Base-by-base conservation (phyloP, 1,284 basidiomycete genomes). In the Xerocomus subilludens region DNA sequence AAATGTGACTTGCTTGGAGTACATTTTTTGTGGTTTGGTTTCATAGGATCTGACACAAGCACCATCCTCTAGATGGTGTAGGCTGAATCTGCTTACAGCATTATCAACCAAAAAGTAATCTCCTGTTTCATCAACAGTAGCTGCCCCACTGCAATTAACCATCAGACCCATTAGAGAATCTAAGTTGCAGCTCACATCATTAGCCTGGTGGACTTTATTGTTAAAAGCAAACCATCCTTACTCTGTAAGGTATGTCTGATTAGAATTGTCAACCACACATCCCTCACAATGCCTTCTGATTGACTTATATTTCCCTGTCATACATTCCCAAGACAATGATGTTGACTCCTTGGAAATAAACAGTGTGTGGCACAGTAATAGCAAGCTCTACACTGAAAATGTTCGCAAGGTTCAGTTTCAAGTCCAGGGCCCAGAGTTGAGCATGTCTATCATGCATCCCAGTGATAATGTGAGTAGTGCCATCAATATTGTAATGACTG, bases 231-330 rank as follows among this genome's bases (percentile, higher is more conserved):
- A n/a, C 72, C 47, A 42, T 70, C 64, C n/a, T 62, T 73, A 23
- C 35, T n/a, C 25, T 25, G 35, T 25, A 51, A 67, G 38, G 64
- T 70, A 55, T 66, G 64, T 21, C 36, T 72, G 38, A 35, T 14
- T 66, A 53, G 23, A n/a, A n/a, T n/a, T n/a, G n/a, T n/a, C n/a
- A n/a, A n/a, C n/a, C n/a, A n/a, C n/a, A n/a, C n/a, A n/a, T n/a
- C n/a, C n/a, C n/a, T n/a, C 16, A 35, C 30, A 69, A 51, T 16
- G 45, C 20, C 55, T 27, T 20, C 18, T 45, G 21, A 36, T 64
- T 66, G 25, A 70, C 74, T 70, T 64, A 75, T 69, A 75, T 62
- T 35, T 75, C 60, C 16, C 71, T 25, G n/a, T n/a, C n/a, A n/a
- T n/a, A n/a, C n/a, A n/a, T n/a, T n/a, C n/a, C n/a, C n/a, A n/a